Evolutionary conservation across 352 stramenopile genomes (phyloP), one percentile per base, ranked within the genome.

Genomic region (Aphanomyces euteiches): DNA sequence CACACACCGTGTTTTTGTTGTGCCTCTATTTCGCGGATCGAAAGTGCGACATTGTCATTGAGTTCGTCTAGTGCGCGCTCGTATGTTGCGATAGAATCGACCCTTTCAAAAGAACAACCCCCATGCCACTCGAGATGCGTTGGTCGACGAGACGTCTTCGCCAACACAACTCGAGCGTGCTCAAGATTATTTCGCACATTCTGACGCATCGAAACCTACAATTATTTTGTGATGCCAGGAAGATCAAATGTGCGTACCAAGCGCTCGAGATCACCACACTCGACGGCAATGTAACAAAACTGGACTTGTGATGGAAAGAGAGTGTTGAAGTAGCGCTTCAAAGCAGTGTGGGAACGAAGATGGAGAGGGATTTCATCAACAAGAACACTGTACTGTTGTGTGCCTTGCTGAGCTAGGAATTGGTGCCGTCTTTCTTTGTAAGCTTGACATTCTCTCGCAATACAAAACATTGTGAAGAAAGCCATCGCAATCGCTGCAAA

Each of bases 311-410:
- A 64, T 0, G 85, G 83, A 48, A 92, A 93, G 66, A 92, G 72
- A 56, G 81, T 84, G 28, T 87, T 67, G 69, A 93, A 68, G 79
- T 90, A 93, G 36, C 76, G 72, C 41, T 81, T 74, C 41, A 93
- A 69, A 56, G 82, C 87, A 74, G 88, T 75, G 41, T 78, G 82
- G 0, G 75, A 77, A 38, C 82, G 77, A 58, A 90, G 77, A 3
- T 79, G 73, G 37, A 77, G 53, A 6, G 85, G 85, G 37, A 92
- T 68, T 39, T 90, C 82, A 21, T 80, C 84, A 50, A 92, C 79
- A 41, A 92, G 79, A 48, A 93, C 74, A 47, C 78, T 85, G 77
- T 92, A 93, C 70, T 90, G 85, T 69, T 89, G 83, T 10, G 84
- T 79, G 21, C 78, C 74, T 45, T 78, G 82, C 53, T 76, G 75